Percentiles rank a stretch among this genome's conserved stretches.
Conservation (phyloP, 2,329 filamentous ascomycete species). For the Colletotrichum karsti region DNA sequence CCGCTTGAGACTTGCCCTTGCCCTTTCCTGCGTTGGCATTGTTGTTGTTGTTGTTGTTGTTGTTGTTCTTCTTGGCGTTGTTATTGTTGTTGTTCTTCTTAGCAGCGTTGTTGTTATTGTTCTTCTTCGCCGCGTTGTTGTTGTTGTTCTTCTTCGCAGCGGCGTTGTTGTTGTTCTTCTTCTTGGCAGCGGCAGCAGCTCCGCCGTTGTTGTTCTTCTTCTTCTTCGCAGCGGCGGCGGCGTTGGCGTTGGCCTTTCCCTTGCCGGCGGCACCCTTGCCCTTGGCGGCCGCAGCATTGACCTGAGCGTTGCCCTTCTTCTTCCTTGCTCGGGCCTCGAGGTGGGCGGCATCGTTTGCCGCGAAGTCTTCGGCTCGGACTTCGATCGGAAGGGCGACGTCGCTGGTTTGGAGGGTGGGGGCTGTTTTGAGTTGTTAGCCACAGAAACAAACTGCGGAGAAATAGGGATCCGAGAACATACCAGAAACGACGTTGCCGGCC, state of each 20-base stretch:
- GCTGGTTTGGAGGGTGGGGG: background rate
- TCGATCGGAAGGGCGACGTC: slow-evolving; percentile 9
- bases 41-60: background rate
- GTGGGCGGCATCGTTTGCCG: slow-evolving; percentile 3
- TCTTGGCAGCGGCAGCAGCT: background rate
- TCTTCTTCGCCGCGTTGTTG: background rate
- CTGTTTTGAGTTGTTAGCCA: background rate
- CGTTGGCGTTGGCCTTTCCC: background rate
- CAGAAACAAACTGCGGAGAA: background rate
- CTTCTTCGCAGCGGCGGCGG: too few relatives aligned
- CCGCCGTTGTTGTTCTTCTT: background rate
- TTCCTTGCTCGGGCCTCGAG: slow-evolving; percentile 9
- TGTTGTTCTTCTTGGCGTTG: background rate
- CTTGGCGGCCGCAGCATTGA: background rate
- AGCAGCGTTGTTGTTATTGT: background rate
- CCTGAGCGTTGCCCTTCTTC: slow-evolving; percentile 1
- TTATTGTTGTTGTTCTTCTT: background rate
- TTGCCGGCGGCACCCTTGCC: background rate
- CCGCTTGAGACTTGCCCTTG: slow-evolving; percentile 5
- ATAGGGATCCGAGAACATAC: background rate
- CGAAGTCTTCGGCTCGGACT: background rate
- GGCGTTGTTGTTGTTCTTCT: background rate
- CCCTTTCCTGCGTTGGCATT: background rate
- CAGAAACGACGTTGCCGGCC: slow-evolving; percentile 21
- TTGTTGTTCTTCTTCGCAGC: background rate